Percentiles rank a stretch among this genome's conserved stretches.
phyloP scores from a whole-genome alignment of 2,329 filamentous ascomycete genomes.

The Botryotinia calthae region DNA sequence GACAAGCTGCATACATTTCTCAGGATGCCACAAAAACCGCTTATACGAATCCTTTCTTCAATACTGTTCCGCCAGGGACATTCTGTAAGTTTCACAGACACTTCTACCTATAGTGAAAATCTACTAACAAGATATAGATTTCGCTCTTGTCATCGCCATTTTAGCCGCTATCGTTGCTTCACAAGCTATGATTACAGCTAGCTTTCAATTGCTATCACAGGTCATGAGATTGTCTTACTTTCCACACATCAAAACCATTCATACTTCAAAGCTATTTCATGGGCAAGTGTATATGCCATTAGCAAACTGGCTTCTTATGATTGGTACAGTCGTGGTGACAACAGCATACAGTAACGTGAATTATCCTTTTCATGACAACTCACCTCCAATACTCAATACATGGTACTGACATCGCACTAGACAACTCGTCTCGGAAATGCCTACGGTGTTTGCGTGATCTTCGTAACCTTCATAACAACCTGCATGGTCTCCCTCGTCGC shows the following conservation, averaged over 20 bases:
- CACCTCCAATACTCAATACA: not conserved
- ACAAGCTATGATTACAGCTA: constrained; percentile 74
- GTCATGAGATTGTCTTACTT: constrained; percentile 70
- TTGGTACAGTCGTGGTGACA: constrained; percentile 71
- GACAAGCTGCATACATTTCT: constrained; percentile 72
- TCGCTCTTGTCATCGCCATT: constrained; percentile 65
- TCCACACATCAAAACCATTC: constrained; percentile 70
- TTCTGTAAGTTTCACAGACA: constrained; percentile 44
- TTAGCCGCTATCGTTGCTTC: constrained; percentile 72
- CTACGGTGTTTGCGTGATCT: constrained; percentile 77
- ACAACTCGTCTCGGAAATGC: constrained; percentile 69
- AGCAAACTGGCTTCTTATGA: constrained; percentile 74
- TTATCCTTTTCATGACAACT: not conserved
- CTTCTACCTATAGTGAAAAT: not conserved
- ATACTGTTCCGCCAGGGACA: constrained; percentile 63
- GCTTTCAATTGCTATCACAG: constrained; percentile 67
- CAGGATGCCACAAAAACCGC: constrained; percentile 52
- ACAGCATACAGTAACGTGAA: constrained; percentile 68
- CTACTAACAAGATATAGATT: constrained; percentile 41
- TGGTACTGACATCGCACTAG: constrained; percentile 37
- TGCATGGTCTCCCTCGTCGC: constrained; percentile 71
- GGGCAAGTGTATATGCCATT: constrained; percentile 75
- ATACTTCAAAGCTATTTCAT: constrained; percentile 68
- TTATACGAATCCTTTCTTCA: constrained; percentile 72
- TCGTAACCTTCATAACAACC: constrained; percentile 76